phyloP scores from a whole-genome alignment of 306 rosid genomes.

The Medicago truncatula region MtrunA17r5.0-ANR NC_053048.1:44458001-44458500 shows the following conservation, averaged over 20 bases:
- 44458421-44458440: constrained; percentile 76
- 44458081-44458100: constrained; percentile 16
- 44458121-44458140: constrained; percentile 72
- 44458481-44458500: constrained; percentile 36
- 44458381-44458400: constrained; percentile 49
- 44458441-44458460: constrained; percentile 72
- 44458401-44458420: constrained; percentile 77
- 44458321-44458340: not conserved
- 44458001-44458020: not conserved
- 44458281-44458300: too few relatives aligned
- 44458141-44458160: constrained; percentile 95
- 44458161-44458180: constrained; percentile 91
- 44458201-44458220: not conserved
- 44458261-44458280: too few relatives aligned
- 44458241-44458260: too few relatives aligned
- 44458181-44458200: constrained; percentile 66
- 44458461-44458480: constrained; percentile 78
- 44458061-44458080: not conserved
- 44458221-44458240: too few relatives aligned
- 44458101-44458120: constrained; percentile 89
- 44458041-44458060: too few relatives aligned
- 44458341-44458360: constrained; percentile 4
- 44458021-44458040: not conserved
- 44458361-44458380: not conserved
- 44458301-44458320: not conserved